phyloP scores from a whole-genome alignment of 2,329 filamentous ascomycete species.

The Aureobasidium sp. region DNA sequence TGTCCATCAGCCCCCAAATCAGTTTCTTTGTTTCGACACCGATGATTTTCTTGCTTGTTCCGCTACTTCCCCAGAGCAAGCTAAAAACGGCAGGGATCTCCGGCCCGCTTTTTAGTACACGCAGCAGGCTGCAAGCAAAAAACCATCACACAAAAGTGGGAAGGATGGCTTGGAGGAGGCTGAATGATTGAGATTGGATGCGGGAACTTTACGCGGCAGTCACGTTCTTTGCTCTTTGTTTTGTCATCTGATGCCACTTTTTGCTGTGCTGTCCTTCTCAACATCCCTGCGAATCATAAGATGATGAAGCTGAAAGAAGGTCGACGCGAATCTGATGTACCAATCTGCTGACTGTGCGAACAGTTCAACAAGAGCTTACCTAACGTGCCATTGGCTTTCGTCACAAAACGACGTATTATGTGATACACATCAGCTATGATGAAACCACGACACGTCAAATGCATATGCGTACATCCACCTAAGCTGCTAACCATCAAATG shows the following conservation, averaged over 20 bases:
- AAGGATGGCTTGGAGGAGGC: background rate
- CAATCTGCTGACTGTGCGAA: background rate
- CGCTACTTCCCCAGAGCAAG: constrained; percentile 10
- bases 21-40: background rate
- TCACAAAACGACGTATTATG: background rate
- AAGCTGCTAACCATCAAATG: background rate
- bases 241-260: background rate
- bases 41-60: constrained; percentile 9
- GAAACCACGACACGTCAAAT: constrained; percentile 8
- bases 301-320: background rate
- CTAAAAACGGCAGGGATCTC: constrained; percentile 6
- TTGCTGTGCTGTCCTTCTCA: background rate
- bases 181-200: background rate
- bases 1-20: background rate
- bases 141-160: background rate
- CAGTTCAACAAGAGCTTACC: background rate
- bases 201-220: constrained; percentile 7
- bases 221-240: constrained; percentile 7
- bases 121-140: background rate
- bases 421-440: constrained; percentile 8
- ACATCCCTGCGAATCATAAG: background rate
- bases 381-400: background rate
- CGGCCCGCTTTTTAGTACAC: constrained; percentile 8
- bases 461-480: background rate
- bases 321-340: background rate